Base-by-base conservation (phyloP, 1,139 yeast species). In the Spathaspora sp. region DNA sequence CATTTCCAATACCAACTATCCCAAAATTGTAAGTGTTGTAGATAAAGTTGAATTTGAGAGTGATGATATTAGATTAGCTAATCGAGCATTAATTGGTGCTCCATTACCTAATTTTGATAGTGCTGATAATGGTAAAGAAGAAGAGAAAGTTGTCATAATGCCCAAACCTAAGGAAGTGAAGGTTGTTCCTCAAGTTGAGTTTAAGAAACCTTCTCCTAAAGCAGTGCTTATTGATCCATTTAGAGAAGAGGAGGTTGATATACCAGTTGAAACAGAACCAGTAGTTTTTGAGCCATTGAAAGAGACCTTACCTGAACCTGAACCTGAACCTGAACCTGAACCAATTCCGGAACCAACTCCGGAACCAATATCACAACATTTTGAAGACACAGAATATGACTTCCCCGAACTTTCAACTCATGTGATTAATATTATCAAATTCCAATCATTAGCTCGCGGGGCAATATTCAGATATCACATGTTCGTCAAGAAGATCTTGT, bases 371-470 rank as follows among this genome's bases (percentile, higher is more conserved):
- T 11, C 17, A n/a, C n/a, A n/a, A n/a, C n/a, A n/a, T n/a, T n/a
- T n/a, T n/a, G n/a, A 9, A 37, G 8, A n/a, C 11, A 5, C 26
- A n/a, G 26, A 37, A 24, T 37, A 37, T 24, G 2, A 37, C 17
- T 17, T 26, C 25, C 39, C 39, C n/a, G 68, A 63, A 43, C 51
- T 68, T 29, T 65, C 64, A 2, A 29, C 47, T 5, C 58, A 66
- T 42, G 43, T 56, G 2, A 23, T 52, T 4, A 59, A 70, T 45
- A 59, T 74, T 39, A 59, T 73, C 57, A 65, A 67, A 47, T 67
- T 86, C 26, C 93, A 86, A 59, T 76, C 89, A 0, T 64, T 82
- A 26, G 75, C 86, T 7, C 71, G 87, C 54, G 93, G 91, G 24
- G 84, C 87, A 1, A 72, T 80, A 45, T 67, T 80, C 51, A 73